Percentiles rank a stretch among this genome's conserved stretches.
Conservation (phyloP, 176 grass and related monocot genomes). For the Chrysopogon serrulatus region DNA sequence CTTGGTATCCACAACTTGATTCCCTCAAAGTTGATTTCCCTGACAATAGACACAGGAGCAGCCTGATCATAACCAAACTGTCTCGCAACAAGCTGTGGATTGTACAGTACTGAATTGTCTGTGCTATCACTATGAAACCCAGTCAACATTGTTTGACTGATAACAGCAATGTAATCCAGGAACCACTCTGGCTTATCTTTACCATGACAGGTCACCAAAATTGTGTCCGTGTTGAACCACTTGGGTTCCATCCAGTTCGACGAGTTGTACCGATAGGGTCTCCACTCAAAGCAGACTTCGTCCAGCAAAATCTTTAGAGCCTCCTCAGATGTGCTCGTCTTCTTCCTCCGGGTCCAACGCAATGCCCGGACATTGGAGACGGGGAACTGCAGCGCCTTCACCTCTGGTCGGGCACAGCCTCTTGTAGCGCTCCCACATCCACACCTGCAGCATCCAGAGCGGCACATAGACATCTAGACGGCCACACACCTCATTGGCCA, state of each 20-base stretch:
- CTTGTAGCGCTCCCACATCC: constrained; percentile 54
- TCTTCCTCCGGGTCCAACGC: constrained; percentile 31
- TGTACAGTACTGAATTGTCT: constrained; percentile 26
- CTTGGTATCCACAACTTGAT: constrained; percentile 30
- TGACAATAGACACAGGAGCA: constrained; percentile 7
- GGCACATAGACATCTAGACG: constrained; percentile 35
- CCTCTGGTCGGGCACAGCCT: constrained; percentile 17
- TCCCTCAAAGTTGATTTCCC: not conserved
- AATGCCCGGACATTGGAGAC: constrained; percentile 25
- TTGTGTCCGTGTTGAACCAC: constrained; percentile 31
- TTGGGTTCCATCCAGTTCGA: constrained; percentile 33
- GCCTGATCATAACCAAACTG: constrained; percentile 72
- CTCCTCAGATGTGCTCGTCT: constrained; percentile 9
- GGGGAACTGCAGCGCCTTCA: constrained; percentile 21
- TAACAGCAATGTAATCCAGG: constrained; percentile 38
- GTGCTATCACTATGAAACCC: constrained; percentile 35
- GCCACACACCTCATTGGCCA: not conserved
- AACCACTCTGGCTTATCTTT: constrained; percentile 32
- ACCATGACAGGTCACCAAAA: constrained; percentile 21
- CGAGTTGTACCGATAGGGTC: constrained; percentile 37
- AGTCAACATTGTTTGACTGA: constrained; percentile 22
- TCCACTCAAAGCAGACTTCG: constrained; percentile 41
- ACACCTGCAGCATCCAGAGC: constrained; percentile 54
- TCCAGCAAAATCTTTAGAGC: constrained; percentile 24
- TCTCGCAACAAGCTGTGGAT: constrained; percentile 50